A percentile compares a stretch with the other conserved stretches of the same genome.
Conservation (phyloP, 768 basidiomycete genomes). For the Suillus brevipes region DNA sequence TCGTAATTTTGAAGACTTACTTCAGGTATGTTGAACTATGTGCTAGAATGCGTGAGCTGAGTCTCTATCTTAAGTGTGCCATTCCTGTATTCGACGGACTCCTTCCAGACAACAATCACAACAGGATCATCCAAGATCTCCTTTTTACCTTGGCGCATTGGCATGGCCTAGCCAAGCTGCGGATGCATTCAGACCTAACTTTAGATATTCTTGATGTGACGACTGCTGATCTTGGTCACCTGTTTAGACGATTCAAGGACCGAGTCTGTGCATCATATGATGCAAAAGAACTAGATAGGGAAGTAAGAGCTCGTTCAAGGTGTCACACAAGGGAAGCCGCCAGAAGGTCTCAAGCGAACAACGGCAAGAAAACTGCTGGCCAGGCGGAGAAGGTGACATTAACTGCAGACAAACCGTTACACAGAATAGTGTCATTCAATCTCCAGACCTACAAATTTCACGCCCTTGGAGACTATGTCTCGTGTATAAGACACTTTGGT, state of each 20-base stretch:
- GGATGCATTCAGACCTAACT: too few relatives aligned
- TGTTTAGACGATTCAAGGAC: too few relatives aligned
- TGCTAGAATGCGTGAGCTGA: background rate
- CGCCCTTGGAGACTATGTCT: background rate
- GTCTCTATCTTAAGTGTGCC: constrained; percentile 19
- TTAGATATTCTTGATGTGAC: too few relatives aligned
- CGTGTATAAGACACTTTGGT: background rate
- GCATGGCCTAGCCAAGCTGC: too few relatives aligned
- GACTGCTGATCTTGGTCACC: too few relatives aligned
- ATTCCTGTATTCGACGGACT: constrained; percentile 36
- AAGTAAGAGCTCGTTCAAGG: background rate
- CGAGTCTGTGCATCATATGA: background rate
- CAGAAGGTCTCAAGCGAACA: background rate
- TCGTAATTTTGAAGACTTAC: constrained; percentile 37
- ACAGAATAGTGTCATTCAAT: background rate
- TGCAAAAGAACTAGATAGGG: background rate
- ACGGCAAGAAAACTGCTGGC: background rate
- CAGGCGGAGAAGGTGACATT: background rate
- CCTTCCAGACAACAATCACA: background rate
- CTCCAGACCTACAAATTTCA: background rate
- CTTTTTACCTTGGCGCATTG: too few relatives aligned
- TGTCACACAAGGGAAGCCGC: background rate
- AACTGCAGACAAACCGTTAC: background rate
- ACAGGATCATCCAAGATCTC: too few relatives aligned
- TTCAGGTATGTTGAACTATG: constrained; percentile 21